phyloP scores from a whole-genome alignment of 495 filamentous ascomycete species.

The Aspergillus taichungensis region DNA sequence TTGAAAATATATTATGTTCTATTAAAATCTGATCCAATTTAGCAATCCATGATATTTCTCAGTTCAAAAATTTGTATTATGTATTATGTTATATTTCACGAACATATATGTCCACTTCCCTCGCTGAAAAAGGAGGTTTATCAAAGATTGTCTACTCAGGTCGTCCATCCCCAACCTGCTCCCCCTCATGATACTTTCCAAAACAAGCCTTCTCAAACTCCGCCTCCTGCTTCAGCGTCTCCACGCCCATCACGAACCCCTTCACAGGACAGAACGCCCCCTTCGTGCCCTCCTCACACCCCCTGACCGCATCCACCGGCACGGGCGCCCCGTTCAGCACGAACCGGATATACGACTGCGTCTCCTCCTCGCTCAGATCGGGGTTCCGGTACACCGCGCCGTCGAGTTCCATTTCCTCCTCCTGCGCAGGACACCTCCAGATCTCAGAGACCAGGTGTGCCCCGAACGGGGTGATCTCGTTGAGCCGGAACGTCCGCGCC shows the following conservation, averaged over 20 bases:
- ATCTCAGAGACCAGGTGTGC: constrained; percentile 57
- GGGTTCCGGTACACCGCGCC: constrained; percentile 23
- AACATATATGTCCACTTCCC: no score
- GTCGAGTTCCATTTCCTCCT: constrained; percentile 8
- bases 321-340: constrained; percentile 23
- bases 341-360: constrained; percentile 21
- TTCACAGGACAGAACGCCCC: constrained; percentile 20
- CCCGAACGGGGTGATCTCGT: constrained; percentile 49
- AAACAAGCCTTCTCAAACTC: constrained; percentile 21
- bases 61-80: no score
- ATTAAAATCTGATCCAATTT: no score
- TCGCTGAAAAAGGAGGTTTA: no score
- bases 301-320: constrained; percentile 18
- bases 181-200: constrained; percentile 15
- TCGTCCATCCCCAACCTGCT: constrained; percentile 23
- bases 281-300: constrained; percentile 19
- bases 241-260: constrained; percentile 16
- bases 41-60: no score
- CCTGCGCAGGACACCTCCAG: constrained; percentile 20
- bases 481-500: constrained; percentile 15
- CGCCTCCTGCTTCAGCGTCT: constrained; percentile 14
- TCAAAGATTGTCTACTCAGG: constrained; percentile 2
- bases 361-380: constrained; percentile 2
- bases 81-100: no score
- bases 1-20: no score